Evolutionary conservation across 441 rosid genomes (phyloP).

Genomic region (Euphorbia neoarborescens): DNA sequence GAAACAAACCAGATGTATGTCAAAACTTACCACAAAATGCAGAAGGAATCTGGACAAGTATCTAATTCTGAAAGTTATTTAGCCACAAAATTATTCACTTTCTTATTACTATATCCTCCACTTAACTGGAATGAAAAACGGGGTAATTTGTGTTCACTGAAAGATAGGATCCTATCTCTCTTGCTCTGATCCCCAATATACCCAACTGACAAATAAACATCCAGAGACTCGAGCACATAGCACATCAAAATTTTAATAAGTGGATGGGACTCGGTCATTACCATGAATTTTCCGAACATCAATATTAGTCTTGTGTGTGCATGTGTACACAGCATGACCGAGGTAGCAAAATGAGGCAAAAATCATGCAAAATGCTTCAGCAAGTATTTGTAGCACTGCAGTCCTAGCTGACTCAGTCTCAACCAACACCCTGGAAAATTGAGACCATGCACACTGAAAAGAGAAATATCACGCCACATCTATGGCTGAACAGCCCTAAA

Average conservation of each 20-base stretch:
- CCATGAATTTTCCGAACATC: not conserved
- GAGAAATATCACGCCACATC: slow-evolving; percentile 1
- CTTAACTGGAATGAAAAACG: not conserved
- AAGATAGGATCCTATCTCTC: not conserved
- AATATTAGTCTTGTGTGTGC: not conserved
- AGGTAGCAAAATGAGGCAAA: not conserved
- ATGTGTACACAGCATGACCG: not conserved
- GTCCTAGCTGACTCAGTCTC: too few relatives aligned
- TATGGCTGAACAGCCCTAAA: not conserved
- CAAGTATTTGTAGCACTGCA: not conserved
- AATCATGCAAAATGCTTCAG: not conserved
- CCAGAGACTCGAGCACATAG: not conserved
- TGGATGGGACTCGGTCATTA: not conserved
- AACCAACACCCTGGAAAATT: not conserved
- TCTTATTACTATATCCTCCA: not conserved
- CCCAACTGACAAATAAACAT: not conserved
- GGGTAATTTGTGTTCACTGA: not conserved
- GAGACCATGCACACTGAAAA: not conserved
- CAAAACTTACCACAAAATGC: not conserved
- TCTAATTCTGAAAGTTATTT: not conserved
- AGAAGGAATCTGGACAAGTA: too few relatives aligned
- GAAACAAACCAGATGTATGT: not conserved
- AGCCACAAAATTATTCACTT: not conserved
- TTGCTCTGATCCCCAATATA: not conserved
- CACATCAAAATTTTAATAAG: not conserved